Conservation (phyloP, 2,329 filamentous ascomycete species). For the Aspergillus neoniger region DNA sequence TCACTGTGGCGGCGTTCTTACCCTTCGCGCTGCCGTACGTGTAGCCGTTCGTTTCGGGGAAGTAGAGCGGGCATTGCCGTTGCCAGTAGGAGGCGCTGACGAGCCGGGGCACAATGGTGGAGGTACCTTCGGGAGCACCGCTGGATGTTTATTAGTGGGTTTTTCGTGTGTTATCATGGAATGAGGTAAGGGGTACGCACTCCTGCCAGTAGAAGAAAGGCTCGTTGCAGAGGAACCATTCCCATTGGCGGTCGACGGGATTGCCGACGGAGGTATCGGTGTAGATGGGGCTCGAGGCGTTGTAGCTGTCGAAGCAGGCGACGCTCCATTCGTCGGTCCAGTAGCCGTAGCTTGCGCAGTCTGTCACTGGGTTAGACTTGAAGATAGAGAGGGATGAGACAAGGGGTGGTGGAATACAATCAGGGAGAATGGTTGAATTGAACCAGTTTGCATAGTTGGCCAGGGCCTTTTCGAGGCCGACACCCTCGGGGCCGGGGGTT, state of each 20-base stretch:
- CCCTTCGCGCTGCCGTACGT: slow-evolving; percentile 5
- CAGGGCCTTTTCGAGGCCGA: slow-evolving; percentile 58
- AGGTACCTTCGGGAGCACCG: slow-evolving; percentile 49
- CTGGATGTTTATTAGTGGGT: neutral
- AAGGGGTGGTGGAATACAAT: slow-evolving; percentile 17
- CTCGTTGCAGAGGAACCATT: slow-evolving; percentile 65
- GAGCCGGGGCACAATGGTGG: slow-evolving; percentile 56
- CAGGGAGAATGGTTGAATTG: slow-evolving; percentile 49
- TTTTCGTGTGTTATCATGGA: neutral
- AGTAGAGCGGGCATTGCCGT: slow-evolving; percentile 58
- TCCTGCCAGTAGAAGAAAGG: slow-evolving; percentile 62
- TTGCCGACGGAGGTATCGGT: slow-evolving; percentile 54
- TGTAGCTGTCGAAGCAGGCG: slow-evolving; percentile 58
- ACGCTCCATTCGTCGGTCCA: slow-evolving; percentile 46
- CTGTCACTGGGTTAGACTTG: slow-evolving; percentile 25
- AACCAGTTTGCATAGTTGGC: slow-evolving; percentile 59
- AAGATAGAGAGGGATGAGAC: neutral
- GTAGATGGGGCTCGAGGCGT: slow-evolving; percentile 52
- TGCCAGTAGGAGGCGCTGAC: slow-evolving; percentile 56
- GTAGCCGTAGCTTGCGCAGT: slow-evolving; percentile 54
- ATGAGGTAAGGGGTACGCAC: slow-evolving; percentile 29
- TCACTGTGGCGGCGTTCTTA: slow-evolving; percentile 43
- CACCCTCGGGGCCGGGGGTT: slow-evolving; percentile 45
- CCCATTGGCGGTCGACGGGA: slow-evolving; percentile 55
- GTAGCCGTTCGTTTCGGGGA: slow-evolving; percentile 32